phyloP scores from a whole-genome alignment of 768 basidiomycete genomes.

The Goffeauzyma gilvescens region DNA sequence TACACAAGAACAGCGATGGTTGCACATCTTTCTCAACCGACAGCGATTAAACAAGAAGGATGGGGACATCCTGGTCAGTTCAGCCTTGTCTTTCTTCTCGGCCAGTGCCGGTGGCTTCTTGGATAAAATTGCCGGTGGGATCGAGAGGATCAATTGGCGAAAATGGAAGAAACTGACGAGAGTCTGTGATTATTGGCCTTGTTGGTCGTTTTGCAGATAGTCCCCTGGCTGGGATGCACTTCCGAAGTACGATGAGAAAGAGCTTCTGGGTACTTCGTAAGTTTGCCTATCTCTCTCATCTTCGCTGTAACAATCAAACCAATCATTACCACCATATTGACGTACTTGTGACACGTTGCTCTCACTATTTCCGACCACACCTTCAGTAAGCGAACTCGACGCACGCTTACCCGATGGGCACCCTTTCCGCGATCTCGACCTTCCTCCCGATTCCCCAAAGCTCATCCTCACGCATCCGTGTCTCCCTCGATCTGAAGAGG shows the following conservation, averaged over 20 bases:
- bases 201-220: slow-evolving; percentile 7
- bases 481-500: slow-evolving; percentile 14
- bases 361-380: slow-evolving; percentile 7
- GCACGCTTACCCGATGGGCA: background rate
- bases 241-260: slow-evolving; percentile 5
- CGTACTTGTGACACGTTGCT: slow-evolving; percentile 16
- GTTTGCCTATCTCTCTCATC: background rate
- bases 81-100: background rate
- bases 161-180: slow-evolving; percentile 11
- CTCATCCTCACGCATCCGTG: slow-evolving; percentile 11
- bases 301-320: too few relatives aligned
- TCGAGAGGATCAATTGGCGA: too few relatives aligned
- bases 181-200: slow-evolving; percentile 21
- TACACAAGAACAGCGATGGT: slow-evolving; percentile 30
- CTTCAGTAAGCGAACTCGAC: background rate
- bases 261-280: slow-evolving; percentile 8
- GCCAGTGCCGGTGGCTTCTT: too few relatives aligned
- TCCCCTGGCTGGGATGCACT: slow-evolving; percentile 10
- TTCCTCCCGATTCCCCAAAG: slow-evolving; percentile 8
- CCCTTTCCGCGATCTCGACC: slow-evolving; percentile 4
- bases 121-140: too few relatives aligned
- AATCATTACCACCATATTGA: too few relatives aligned
- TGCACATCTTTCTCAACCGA: slow-evolving; percentile 31
- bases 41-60: slow-evolving; percentile 28
- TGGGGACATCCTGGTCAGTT: slow-evolving; percentile 30